These are phyloP conservation scores for Orbilia oligospora DNA, from an alignment of 2,329 filamentous ascomycete genomes.

Conservation along the genomic window DNA sequence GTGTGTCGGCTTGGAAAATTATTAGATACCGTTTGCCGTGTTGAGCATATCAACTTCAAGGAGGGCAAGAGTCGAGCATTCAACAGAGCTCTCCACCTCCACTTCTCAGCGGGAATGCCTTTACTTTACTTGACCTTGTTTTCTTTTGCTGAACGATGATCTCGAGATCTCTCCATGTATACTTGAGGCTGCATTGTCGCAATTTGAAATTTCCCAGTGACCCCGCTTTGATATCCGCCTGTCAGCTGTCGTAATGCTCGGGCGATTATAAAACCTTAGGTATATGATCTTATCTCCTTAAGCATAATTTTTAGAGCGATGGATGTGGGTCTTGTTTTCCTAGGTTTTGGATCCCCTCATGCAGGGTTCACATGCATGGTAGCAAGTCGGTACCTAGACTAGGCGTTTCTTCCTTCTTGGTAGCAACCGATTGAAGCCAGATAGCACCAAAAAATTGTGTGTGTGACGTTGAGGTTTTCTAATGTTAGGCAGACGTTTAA, in stretches of 20 bases:
- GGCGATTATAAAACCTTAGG: background rate
- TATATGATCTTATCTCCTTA: background rate
- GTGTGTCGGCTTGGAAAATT: too few relatives aligned
- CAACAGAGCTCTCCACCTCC: background rate
- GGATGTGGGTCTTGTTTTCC: too few relatives aligned
- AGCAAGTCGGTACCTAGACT: too few relatives aligned
- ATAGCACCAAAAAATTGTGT: too few relatives aligned
- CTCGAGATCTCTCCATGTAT: too few relatives aligned
- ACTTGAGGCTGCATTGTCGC: slow-evolving; percentile 32
- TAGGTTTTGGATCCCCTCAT: slow-evolving; percentile 25
- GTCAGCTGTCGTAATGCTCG: slow-evolving; percentile 18
- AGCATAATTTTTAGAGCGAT: too few relatives aligned
- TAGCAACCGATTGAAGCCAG: too few relatives aligned
- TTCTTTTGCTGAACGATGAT: slow-evolving; percentile 1
- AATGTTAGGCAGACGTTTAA: too few relatives aligned
- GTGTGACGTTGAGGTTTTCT: too few relatives aligned
- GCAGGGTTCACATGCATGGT: slow-evolving; percentile 32
- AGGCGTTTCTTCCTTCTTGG: too few relatives aligned
- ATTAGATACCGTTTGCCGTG: background rate
- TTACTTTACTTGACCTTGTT: too few relatives aligned
- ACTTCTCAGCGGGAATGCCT: too few relatives aligned
- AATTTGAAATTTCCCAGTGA: slow-evolving; percentile 40
- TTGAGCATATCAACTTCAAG: background rate
- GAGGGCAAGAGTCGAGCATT: background rate
- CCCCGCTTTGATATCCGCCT: background rate